Base-by-base conservation (phyloP, 495 filamentous ascomycete species). In the Neurospora africana region DNA sequence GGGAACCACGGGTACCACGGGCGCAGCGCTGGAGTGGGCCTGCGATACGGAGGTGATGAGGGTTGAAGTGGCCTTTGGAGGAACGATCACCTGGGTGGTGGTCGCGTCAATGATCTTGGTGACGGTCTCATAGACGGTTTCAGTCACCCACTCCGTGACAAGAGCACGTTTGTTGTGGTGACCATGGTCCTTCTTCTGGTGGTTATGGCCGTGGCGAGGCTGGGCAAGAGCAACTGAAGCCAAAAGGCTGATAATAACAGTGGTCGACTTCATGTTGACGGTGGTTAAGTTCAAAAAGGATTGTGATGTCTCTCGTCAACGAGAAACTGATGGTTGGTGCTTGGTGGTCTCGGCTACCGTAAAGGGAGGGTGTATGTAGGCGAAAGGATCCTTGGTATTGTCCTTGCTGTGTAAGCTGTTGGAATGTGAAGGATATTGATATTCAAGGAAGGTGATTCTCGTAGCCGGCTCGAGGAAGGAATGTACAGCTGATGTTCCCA, bases 91-190 rank as follows among this genome's bases (percentile, higher is more conserved):
- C 72, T 83, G 73, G 41, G 85, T 84, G 68, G 80, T 78, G 40
- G 77, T 80, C 30, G 81, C 80, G 69, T 83, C 83, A 53, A 85
- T 77, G 68, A 84, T 40, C 73, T 82, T 79, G 41, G 84, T 86
- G n/a, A 84, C 81, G n/a, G 82, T 79, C 75, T 86, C 78, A 75
- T 76, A 81, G 68, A 86, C 82, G 23, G 81, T 85, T 70, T 84
- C 84, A 68, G 78, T 84, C 67, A 84, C 82, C 75, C 82, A 86
- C 33, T 83, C 78, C 11, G 84, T 86, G 69, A 84, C 81, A 47
- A 85, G 73, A 10, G 78, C 80, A 36, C 82, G 82, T 75, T 84
- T 82, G 40, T 80, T 74, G 69, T 83, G 74, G 35, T 69, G 40
- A 67, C 74, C 78, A 19, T 76, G 77, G 39, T 78, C 76, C 47